Conservation (phyloP, 2,329 filamentous ascomycete species). For the Pseudogymnoascus sp. region DNA sequence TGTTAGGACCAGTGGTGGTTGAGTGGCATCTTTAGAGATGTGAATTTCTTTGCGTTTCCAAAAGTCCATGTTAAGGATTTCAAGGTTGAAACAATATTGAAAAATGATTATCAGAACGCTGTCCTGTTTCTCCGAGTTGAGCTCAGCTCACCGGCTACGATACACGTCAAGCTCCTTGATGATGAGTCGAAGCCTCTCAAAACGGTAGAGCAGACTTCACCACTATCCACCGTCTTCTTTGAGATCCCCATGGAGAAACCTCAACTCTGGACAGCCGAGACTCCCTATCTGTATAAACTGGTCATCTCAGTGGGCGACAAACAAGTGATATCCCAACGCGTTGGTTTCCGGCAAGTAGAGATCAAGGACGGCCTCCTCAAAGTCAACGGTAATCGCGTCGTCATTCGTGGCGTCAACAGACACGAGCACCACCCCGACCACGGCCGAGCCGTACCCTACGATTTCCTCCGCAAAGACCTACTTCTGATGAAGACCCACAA, state of each 20-base stretch:
- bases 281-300: constrained; percentile 51
- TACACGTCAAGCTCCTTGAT: constrained; percentile 32
- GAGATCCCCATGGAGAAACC: constrained; percentile 39
- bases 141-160: constrained; percentile 28
- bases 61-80: constrained; percentile 39
- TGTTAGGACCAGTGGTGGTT: constrained; percentile 44
- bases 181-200: constrained; percentile 16
- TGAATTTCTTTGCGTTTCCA: constrained; percentile 42
- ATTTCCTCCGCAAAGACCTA: constrained; percentile 43
- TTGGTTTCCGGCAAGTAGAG: constrained; percentile 46
- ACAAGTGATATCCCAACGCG: constrained; percentile 34
- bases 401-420: constrained; percentile 47
- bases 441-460: constrained; percentile 43
- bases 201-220: not conserved
- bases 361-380: constrained; percentile 41
- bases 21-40: constrained; percentile 46
- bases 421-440: constrained; percentile 46
- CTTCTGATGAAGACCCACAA: constrained; percentile 50
- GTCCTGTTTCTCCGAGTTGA: constrained; percentile 43
- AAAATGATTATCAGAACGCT: constrained; percentile 41
- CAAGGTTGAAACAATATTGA: constrained; percentile 45
- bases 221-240: constrained; percentile 14
- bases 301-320: constrained; percentile 36
- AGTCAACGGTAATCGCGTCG: constrained; percentile 45
- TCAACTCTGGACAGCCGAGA: constrained; percentile 60